Base-by-base conservation (phyloP, 371 early-diverging fungal genomes). In the Mucor irregularis region DNA sequence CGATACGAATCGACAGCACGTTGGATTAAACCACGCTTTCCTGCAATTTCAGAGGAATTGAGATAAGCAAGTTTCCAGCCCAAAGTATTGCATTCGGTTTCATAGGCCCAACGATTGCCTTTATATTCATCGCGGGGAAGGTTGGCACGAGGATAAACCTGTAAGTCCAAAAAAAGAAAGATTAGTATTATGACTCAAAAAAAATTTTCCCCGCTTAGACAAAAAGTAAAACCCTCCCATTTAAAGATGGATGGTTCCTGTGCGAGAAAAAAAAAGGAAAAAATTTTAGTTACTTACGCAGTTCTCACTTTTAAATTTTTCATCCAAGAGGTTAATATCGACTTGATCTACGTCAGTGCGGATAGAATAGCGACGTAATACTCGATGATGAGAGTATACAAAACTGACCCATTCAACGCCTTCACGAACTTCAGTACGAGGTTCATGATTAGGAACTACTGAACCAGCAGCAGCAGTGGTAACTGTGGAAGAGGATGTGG, bases 1-100 rank as follows among this genome's bases (percentile, higher is more conserved):
- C 96, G 83, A 64, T 90, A 97, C 22, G 89, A 90, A 68, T 97
- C 97, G 0, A 97, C 97, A 0, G 96, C 95, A 5, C 97, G 80
- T 65, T 97, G 97, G 40, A 97, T 81, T 33, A 96, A 71, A 11
- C 97, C 97, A 33, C 96, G 86, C 53, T 91, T 90, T 5, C 88
- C 94, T 33, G 88, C 81, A 37, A 95, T 82, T 53, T 90, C 79
- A 16, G 76, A 71, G 14, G 80, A 81, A 68, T 97, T 97, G 9
- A 94, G 71, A 51, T 83, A 90, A 11, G 76, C 73, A 28, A 71
- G 44, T 44, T 67, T 67, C 71, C 71, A 71, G 3, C 71, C 71
- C 17, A 71, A 45, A 22, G 56, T 60, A 46, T 71, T 71, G 22
- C 66, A 66, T 49, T 63, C 71, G 14, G 62, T 70, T 52, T 70